Evolutionary conservation across 768 basidiomycete genomes (phyloP), one percentile per base, ranked within the genome.

Genomic region (Tricholoma sp.): DNA sequence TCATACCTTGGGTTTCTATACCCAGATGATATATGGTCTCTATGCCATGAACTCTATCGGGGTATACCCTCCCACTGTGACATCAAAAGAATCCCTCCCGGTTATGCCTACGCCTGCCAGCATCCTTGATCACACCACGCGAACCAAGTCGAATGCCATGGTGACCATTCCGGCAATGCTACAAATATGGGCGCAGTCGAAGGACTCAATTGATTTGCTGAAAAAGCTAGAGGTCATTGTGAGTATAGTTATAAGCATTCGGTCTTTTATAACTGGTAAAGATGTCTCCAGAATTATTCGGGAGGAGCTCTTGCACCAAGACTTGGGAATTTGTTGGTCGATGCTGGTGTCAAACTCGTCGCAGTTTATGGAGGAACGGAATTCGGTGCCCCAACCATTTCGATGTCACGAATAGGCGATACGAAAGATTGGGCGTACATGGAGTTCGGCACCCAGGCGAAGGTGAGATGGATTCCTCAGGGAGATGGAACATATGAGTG

Each of bases 141-240:
- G 65, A 31, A 69, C 66, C 0, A 60, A 68, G n/a, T 70, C 63
- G 17, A 66, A 69, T 18, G 54, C 57, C 1, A 52, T 79, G 1
- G 61, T 75, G 32, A 70, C 64, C 0, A 72, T 78, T 18, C 77
- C 79, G 0, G 47, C 72, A 0, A 63, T 80, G 10, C 53, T 80
- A 3, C 70, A 78, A 39, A 60, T 66, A 24, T 76, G 77, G 73
- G 66, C 66, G 2, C 63, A 69, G 44, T 67, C 67, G 12, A 55
- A 64, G 8, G 54, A 63, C 10, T 57, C 62, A 10, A 54, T 74
- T 11, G 59, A 58, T 12, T 36, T 53, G 4, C 37, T 63, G 17
- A 63, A 60, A 39, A 54, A 31, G 1, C 39, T 60, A 24, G 42
- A 53, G 31, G 53, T 57, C 41, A 37, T 58, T 31, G 61, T 60